Base-by-base conservation (phyloP, 1,284 basidiomycete species). In the Peniophora sp. region DNA sequence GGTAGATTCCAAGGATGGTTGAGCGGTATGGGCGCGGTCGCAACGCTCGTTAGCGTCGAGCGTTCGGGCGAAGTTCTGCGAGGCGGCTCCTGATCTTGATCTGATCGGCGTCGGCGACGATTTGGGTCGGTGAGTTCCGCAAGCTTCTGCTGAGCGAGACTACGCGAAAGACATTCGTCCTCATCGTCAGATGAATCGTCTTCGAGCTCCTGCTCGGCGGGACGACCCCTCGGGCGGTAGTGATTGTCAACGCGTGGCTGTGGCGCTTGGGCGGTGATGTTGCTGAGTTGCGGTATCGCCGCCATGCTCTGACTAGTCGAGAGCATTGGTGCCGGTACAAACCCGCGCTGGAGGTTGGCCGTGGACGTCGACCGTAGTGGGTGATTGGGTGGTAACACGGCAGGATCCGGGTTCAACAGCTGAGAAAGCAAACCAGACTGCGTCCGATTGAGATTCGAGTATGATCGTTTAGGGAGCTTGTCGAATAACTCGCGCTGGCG, bases 1-100 rank as follows among this genome's bases (percentile, higher is more conserved):
- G 87, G 86, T 23, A 90, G 73, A 58, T 85, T 87, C 66, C 88
- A 89, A 3, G 85, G 85, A 60, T 85, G 83, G 3, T 72, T 72
- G 2, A 87, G 65, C 1, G 82, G 77, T 44, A 85, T 81, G 1
- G 85, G 78, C 3, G 72, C 67, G 0, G 65, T 67, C 17, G 62
- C 61, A 22, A 67, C 61, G 10, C 57, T 60, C 9, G 59, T 57
- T 6, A 68, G 51, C 24, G 55, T 51, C 0, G 59, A 51, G n/a
- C 62, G 56, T 23, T 50, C 47, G 48, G 58, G 44, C 49, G 63
- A 17, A 24, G 17, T 55, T 45, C 12, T 51, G 49, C n/a, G 43
- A 46, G 17, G 15, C 47, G 3, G 47, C 44, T 18, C 58, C 15
- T n/a, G n/a, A 20, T n/a, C n/a, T 41, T 41, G 63, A 18, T 66